These are phyloP conservation scores for Leccinum imitatum DNA, from an alignment of 768 basidiomycete genomes.

Conservation along the genomic window DNA sequence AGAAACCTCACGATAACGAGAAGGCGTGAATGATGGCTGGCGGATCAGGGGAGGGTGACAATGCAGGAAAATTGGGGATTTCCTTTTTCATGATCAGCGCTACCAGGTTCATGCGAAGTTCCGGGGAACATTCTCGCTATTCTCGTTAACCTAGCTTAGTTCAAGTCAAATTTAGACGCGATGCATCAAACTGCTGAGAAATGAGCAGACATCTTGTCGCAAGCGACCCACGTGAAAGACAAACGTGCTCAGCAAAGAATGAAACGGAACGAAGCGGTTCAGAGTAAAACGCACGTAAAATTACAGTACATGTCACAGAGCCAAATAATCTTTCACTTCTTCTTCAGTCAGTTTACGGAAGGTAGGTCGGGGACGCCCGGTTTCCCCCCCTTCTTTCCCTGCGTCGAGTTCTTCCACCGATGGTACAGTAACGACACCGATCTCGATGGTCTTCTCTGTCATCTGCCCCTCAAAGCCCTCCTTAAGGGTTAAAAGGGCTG, in stretches of 20 bases:
- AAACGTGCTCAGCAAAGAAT: constrained; percentile 17
- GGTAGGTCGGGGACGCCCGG: constrained; percentile 74
- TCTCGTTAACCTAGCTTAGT: constrained; percentile 8
- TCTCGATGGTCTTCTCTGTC: constrained; percentile 99
- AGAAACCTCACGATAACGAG: constrained; percentile 33
- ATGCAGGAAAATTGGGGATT: constrained; percentile 10
- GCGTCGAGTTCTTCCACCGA: constrained; percentile 56
- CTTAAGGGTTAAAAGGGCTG: constrained; percentile 94
- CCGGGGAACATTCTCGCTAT: constrained; percentile 6
- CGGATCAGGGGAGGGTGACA: constrained; percentile 31
- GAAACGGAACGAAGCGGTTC: constrained; percentile 10
- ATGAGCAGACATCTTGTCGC: constrained; percentile 1
- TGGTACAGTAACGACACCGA: constrained; percentile 93
- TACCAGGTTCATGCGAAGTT: constrained; percentile 9
- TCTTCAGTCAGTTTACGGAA: constrained; percentile 96
- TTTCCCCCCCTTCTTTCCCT: constrained; percentile 66
- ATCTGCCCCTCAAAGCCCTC: constrained; percentile 99
- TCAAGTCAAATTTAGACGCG: constrained; percentile 9
- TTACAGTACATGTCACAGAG: constrained; percentile 53
- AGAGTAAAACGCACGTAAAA: constrained; percentile 32
- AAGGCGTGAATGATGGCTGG: constrained; percentile 33
- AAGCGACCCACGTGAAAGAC: constrained; percentile 11
- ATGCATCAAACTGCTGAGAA: constrained; percentile 7
- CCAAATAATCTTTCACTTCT: constrained; percentile 95
- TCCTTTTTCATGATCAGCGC: constrained; percentile 32